Evolutionary conservation across 176 grass and related monocot species (phyloP), one percentile per base, ranked within the genome.

Genomic region (Pontederia paniculata): DNA sequence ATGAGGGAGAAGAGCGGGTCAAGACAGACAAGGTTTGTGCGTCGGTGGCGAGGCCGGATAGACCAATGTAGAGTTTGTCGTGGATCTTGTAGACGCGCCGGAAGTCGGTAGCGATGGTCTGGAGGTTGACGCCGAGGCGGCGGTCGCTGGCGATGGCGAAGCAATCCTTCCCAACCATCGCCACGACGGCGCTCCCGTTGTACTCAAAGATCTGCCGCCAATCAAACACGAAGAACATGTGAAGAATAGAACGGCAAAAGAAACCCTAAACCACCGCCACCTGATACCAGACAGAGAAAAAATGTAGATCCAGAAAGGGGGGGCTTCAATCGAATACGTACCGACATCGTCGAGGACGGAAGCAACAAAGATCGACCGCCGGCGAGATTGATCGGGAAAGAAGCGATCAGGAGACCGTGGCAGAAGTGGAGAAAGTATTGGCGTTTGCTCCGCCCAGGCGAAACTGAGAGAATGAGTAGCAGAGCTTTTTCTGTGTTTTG

Each of bases 101-200:
- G 83, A 98, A 98, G 73, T 98, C 87, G 9, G 93, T 91, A 16
- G 87, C 93, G 15, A 98, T 58, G 49, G 93, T 98, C 77, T 98
- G 93, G 10, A 91, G 80, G 75, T 98, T 83, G 28, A 98, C 93
- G 14, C 86, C 93, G 19, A 98, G 78, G 45, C 93, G 61, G 25
- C 87, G 71, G 65, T 98, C 87, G 75, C 87, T 91, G 59, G 87
- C 93, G 59, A 98, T 98, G 18, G 93, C 93, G 80, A 91, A 98
- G 74, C 93, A 91, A 58, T 91, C 91, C 80, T 88, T 98, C 16
- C 93, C 93, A 31, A 98, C 83, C 93, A 98, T 98, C 49, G 93
- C 93, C 74, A 98, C 83, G 71, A 98, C 63, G 41, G 93, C 93
- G 61, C 80, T 77, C 17, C 93, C 93, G 57, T 98, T 98, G 73